Percentiles rank a stretch among this genome's conserved stretches.
Evolutionary conservation across 2,329 filamentous ascomycete genomes (phyloP).

Genomic region (Didymella arachidicola): DNA sequence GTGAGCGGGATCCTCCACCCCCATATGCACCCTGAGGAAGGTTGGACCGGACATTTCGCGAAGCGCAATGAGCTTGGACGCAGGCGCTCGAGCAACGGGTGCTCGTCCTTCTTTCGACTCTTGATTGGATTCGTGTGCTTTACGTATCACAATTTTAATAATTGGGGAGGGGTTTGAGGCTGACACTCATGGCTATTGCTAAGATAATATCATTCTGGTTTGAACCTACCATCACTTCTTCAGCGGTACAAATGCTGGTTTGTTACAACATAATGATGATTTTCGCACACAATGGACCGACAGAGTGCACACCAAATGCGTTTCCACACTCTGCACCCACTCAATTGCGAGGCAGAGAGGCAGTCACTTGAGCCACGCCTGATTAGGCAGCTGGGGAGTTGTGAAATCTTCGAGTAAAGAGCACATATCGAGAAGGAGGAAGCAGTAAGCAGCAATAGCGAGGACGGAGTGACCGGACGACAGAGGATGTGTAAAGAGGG

Average conservation of each 20-base stretch:
- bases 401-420: too few relatives aligned
- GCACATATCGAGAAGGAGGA: too few relatives aligned
- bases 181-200: not conserved
- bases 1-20: slow-evolving; percentile 33
- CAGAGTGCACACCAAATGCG: too few relatives aligned
- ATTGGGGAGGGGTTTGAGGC: not conserved
- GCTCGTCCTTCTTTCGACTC: not conserved
- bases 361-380: too few relatives aligned
- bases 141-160: slow-evolving; percentile 1
- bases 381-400: too few relatives aligned
- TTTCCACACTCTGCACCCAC: too few relatives aligned
- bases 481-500: too few relatives aligned
- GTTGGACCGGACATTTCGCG: not conserved
- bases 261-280: not conserved
- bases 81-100: not conserved
- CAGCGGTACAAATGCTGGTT: not conserved
- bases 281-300: too few relatives aligned
- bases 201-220: not conserved
- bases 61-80: not conserved
- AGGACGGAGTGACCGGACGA: too few relatives aligned
- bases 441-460: too few relatives aligned
- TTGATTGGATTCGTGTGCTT: not conserved
- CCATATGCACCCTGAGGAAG: slow-evolving; percentile 25
- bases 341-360: too few relatives aligned
- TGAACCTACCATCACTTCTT: not conserved